Evolutionary conservation across 2,329 filamentous ascomycete genomes (phyloP).

Genomic region (Talaromyces islandicus): DNA sequence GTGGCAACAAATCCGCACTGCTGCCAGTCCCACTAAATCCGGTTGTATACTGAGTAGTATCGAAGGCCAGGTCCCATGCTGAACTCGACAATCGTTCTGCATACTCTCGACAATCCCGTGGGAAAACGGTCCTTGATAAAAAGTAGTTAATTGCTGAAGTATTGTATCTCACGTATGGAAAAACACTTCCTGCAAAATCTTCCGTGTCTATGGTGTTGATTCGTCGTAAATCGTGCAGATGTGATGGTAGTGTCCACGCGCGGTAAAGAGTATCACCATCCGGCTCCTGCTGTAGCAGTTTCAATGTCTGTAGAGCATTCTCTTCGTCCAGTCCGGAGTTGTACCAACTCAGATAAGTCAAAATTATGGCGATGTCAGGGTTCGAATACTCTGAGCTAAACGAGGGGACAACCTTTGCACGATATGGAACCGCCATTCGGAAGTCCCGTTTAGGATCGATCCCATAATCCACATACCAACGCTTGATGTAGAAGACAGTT

Average conservation of each 20-base stretch:
- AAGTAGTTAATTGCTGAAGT: constrained; percentile 60
- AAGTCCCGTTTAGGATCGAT: constrained; percentile 46
- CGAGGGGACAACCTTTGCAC: constrained; percentile 54
- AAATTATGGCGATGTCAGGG: constrained; percentile 51
- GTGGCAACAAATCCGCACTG: constrained; percentile 51
- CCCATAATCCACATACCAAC: constrained; percentile 63
- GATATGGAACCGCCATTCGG: constrained; percentile 53
- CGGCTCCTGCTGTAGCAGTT: background rate
- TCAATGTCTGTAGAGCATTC: background rate
- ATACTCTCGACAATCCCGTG: constrained; percentile 51
- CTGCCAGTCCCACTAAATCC: constrained; percentile 70
- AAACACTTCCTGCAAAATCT: constrained; percentile 35
- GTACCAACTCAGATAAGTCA: constrained; percentile 55
- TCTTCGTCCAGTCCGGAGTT: no score
- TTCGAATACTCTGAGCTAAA: constrained; percentile 57
- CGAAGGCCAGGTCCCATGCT: background rate
- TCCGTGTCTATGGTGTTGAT: background rate
- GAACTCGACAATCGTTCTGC: constrained; percentile 58
- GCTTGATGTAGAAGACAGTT: constrained; percentile 50
- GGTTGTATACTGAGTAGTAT: constrained; percentile 38
- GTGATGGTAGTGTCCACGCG: background rate
- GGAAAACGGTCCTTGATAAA: constrained; percentile 53
- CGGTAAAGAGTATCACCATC: background rate
- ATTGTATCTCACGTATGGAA: constrained; percentile 46
- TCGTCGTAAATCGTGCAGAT: background rate